Evolutionary conservation across 2,329 filamentous ascomycete species (phyloP).

Genomic region (Tolypocladium inflatum): DNA sequence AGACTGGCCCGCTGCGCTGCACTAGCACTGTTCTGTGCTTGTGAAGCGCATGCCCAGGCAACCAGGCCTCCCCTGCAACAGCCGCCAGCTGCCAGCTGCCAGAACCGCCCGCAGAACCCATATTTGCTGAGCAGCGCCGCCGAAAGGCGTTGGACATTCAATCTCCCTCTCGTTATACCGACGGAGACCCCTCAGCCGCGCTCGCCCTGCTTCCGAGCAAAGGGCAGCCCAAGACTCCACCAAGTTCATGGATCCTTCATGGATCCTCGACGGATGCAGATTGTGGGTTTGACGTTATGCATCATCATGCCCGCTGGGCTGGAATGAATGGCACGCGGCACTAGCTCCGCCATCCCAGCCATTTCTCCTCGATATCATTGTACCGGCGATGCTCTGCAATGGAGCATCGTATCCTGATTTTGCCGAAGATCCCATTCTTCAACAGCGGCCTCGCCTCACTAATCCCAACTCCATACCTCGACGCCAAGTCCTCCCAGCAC

Average conservation of each 20-base stretch:
- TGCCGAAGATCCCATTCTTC: background rate
- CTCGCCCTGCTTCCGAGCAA: too few relatives aligned
- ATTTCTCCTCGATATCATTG: background rate
- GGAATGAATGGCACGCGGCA: background rate
- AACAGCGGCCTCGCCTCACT: background rate
- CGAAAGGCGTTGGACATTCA: background rate
- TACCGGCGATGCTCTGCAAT: too few relatives aligned
- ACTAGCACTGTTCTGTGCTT: too few relatives aligned
- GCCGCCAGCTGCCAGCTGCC: background rate
- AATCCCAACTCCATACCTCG: slow-evolving; percentile 28
- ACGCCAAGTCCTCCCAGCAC: slow-evolving; percentile 37
- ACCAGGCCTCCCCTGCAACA: background rate
- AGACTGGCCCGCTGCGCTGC: too few relatives aligned
- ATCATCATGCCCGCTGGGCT: background rate
- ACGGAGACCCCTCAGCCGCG: too few relatives aligned
- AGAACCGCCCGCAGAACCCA: background rate
- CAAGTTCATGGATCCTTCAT: background rate
- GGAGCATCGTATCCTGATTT: too few relatives aligned
- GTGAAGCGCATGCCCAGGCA: too few relatives aligned
- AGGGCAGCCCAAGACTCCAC: background rate
- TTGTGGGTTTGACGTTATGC: background rate
- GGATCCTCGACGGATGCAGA: background rate
- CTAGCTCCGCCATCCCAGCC: background rate
- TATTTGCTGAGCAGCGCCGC: too few relatives aligned
- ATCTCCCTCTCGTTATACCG: background rate